These are phyloP conservation scores for Cladophialophora yegresii DNA, from an alignment of 2,329 filamentous ascomycete species.

Conservation along the genomic window DNA sequence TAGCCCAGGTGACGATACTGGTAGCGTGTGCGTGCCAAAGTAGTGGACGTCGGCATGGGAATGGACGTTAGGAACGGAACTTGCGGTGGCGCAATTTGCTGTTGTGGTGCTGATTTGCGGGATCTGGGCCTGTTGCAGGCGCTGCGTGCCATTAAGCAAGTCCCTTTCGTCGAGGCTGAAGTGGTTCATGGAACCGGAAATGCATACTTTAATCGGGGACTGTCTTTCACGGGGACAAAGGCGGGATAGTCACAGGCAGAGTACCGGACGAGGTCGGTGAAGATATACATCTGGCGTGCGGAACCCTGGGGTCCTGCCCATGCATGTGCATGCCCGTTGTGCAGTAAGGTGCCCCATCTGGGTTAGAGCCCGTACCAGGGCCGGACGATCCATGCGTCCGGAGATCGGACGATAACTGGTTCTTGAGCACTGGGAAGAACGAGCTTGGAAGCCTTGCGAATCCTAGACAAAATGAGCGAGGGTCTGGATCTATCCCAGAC, in stretches of 20 bases:
- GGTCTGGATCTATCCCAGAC: neutral
- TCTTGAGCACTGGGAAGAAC: neutral
- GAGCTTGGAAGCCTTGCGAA: neutral
- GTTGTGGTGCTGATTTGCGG: neutral
- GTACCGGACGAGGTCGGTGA: neutral
- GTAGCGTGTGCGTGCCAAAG: neutral
- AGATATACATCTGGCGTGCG: neutral
- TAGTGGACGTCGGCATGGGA: neutral
- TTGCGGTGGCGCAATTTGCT: neutral
- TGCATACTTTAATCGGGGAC: neutral
- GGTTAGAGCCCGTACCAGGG: neutral
- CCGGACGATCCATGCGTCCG: neutral
- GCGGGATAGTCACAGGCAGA: neutral
- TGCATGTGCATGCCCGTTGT: neutral
- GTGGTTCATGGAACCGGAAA: constrained; percentile 8
- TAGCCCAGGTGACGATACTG: neutral
- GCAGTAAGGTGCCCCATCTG: neutral
- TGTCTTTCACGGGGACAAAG: neutral
- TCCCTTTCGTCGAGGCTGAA: constrained; percentile 7
- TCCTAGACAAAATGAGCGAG: neutral
- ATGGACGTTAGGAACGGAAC: neutral
- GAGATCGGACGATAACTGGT: neutral
- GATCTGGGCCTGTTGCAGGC: constrained; percentile 1
- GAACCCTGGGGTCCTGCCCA: neutral
- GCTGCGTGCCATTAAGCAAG: constrained; percentile 7